These are phyloP conservation scores for Triadica sebifera DNA, from an alignment of 345 rosid species.

Conservation along the genomic window DNA sequence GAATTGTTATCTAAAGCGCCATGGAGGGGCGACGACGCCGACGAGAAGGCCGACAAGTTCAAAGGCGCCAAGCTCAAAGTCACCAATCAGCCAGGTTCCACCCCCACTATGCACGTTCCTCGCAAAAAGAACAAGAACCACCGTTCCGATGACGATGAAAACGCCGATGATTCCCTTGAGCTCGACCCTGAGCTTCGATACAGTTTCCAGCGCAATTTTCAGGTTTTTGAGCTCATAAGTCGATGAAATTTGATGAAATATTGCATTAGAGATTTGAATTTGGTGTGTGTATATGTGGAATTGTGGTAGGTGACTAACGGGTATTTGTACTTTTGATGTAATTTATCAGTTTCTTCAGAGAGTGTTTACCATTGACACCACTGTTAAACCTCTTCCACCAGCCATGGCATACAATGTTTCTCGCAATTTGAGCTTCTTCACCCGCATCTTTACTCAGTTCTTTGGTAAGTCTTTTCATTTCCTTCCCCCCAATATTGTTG, in stretches of 20 bases:
- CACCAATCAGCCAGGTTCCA: slow-evolving; percentile 65
- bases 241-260: neutral
- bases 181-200: slow-evolving; percentile 94
- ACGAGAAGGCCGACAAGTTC: slow-evolving; percentile 55
- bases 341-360: slow-evolving; percentile 70
- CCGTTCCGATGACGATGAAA: slow-evolving; percentile 30
- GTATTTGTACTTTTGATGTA: neutral
- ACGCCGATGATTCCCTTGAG: slow-evolving; percentile 51
- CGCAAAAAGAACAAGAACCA: slow-evolving; percentile 30
- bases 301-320: neutral
- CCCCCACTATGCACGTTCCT: slow-evolving; percentile 81
- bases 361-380: slow-evolving; percentile 85
- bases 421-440: slow-evolving; percentile 92
- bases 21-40: slow-evolving; percentile 70
- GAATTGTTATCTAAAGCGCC: slow-evolving; percentile 81
- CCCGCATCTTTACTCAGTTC: slow-evolving; percentile 95
- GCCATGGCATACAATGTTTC: slow-evolving; percentile 80
- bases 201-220: slow-evolving; percentile 90
- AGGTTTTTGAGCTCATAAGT: slow-evolving; percentile 36
- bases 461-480: slow-evolving; percentile 56
- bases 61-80: slow-evolving; percentile 75
- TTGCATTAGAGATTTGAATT: neutral
- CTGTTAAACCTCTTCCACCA: slow-evolving; percentile 97
- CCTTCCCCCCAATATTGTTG: neutral
- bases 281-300: neutral